Evolutionary conservation across 2,329 filamentous ascomycete genomes (phyloP).

Genomic region (Aspergillus pseudoglaucus): DNA sequence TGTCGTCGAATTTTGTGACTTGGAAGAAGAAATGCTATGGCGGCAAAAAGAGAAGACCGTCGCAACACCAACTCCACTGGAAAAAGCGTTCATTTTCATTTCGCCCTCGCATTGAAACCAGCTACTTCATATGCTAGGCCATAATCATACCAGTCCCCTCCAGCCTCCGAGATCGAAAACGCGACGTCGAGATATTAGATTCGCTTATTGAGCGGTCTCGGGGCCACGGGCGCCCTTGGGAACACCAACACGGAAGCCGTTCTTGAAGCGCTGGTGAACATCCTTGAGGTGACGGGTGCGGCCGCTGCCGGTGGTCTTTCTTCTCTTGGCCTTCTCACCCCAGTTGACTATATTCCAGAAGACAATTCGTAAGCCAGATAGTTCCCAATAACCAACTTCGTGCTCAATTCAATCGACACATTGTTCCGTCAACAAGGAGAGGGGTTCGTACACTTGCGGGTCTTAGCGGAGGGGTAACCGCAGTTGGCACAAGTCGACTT

Average conservation of each 20-base stretch:
- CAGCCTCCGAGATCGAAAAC: conserved; percentile 34
- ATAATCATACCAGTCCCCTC: conserved; percentile 32
- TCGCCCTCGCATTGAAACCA: conserved; percentile 28
- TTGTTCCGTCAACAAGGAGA: conserved; percentile 4
- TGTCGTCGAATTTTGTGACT: background rate
- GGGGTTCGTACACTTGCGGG: conserved; percentile 81
- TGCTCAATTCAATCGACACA: background rate
- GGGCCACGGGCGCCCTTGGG: conserved; percentile 77
- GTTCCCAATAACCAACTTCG: background rate
- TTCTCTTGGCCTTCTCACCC: conserved; percentile 99
- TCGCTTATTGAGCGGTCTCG: conserved; percentile 35
- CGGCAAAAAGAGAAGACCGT: conserved; percentile 24
- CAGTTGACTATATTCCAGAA: conserved; percentile 72
- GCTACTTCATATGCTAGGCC: conserved; percentile 31
- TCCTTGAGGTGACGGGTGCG: conserved; percentile 93
- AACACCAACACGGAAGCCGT: conserved; percentile 88
- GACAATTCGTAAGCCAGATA: conserved; percentile 24
- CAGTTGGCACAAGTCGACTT: conserved; percentile 96
- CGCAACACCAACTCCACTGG: conserved; percentile 30
- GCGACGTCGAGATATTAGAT: conserved; percentile 28
- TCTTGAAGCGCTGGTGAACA: conserved; percentile 89
- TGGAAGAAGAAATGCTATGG: conserved; percentile 18
- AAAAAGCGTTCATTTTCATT: conserved; percentile 24
- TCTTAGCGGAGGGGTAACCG: conserved; percentile 97
- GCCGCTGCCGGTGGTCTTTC: conserved; percentile 97